Base-by-base conservation (phyloP, 2,329 filamentous ascomycete genomes). In the Talaromyces albobiverticillius region DNA sequence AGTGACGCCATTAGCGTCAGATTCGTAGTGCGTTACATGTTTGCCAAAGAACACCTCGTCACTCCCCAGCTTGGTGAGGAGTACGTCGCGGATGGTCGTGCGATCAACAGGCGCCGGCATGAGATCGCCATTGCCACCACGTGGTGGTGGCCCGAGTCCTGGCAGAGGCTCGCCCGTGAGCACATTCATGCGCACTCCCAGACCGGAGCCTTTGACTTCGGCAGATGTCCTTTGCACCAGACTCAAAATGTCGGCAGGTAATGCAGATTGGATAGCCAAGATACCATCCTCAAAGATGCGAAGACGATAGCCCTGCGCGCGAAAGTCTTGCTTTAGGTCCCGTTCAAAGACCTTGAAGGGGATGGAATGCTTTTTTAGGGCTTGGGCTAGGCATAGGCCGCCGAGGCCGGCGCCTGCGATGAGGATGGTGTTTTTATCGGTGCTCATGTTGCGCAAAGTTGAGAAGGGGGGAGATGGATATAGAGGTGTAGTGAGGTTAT, bases 241-340 rank as follows among this genome's bases (percentile, higher is more conserved):
- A 13, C 38, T 25, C 51, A 59, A 63, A 5, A 61, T 20, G 8
- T 62, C 32, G 4, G 46, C 34, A 7, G 32, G 38, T 22, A 61
- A 51, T 14, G 54, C 50, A 40, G 57, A 57, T 20, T 57, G 53
- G 1, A 61, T 53, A 0, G 60, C 62, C 13, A 56, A 47, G 7
- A 59, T 58, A 2, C 67, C 67, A 10, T 63, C 60, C 20, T 54
- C 56, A 5, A 55, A 60, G 13, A 73, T 58, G 4, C 64, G 61
- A 1, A 76, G 57, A 16, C 73, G 65, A 54, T 75, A 76, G 2
- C 73, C 74, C 58, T 75, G 71, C 1, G 67, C 59, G 18, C 67
- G 65, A 29, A 65, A 63, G 26, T 64, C 53, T 26, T 62, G 57
- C 16, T 57, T 61, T 8, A 60, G 57, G 51, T 72, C 68, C 49